phyloP scores from a whole-genome alignment of 164 flowering plant genomes.

The Nelumbo lutea region DNA sequence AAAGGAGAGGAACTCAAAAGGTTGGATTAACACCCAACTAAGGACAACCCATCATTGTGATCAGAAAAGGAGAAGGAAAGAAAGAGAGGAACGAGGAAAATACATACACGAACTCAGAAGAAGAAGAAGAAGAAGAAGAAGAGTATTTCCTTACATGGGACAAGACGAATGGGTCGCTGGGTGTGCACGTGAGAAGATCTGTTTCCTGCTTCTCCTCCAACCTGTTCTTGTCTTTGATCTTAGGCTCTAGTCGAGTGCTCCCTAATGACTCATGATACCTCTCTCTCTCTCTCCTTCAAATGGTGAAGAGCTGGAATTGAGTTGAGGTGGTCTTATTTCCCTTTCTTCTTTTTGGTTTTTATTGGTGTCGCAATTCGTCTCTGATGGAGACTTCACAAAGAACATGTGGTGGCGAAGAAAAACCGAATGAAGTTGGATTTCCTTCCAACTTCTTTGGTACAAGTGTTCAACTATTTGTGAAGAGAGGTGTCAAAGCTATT shows the following conservation, averaged over 20 bases:
- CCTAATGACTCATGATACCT: slow-evolving; percentile 30
- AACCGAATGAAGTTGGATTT: too few relatives aligned
- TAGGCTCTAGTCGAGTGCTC: slow-evolving; percentile 38
- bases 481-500: too few relatives aligned
- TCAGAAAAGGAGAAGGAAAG: not conserved
- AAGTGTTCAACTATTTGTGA: too few relatives aligned
- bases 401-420: slow-evolving; percentile 36
- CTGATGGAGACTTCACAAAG: slow-evolving; percentile 21
- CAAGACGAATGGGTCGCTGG: slow-evolving; percentile 15
- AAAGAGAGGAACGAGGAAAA: not conserved
- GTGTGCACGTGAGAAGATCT: slow-evolving; percentile 45
- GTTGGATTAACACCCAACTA: not conserved
- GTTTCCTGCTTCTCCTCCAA: slow-evolving; percentile 27
- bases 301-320: slow-evolving; percentile 13
- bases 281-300: slow-evolving; percentile 2
- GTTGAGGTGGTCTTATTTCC: slow-evolving; percentile 3
- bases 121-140: not conserved
- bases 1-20: not conserved
- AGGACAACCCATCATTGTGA: not conserved
- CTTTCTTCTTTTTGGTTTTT: slow-evolving; percentile 11
- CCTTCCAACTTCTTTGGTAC: too few relatives aligned
- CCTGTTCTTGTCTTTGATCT: slow-evolving; percentile 35
- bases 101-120: not conserved
- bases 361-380: slow-evolving; percentile 6
- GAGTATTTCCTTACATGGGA: slow-evolving; percentile 28